These are phyloP conservation scores for Saccharomycopsis malanga DNA, from an alignment of 805 yeast species.

Conservation along the genomic window DNA sequence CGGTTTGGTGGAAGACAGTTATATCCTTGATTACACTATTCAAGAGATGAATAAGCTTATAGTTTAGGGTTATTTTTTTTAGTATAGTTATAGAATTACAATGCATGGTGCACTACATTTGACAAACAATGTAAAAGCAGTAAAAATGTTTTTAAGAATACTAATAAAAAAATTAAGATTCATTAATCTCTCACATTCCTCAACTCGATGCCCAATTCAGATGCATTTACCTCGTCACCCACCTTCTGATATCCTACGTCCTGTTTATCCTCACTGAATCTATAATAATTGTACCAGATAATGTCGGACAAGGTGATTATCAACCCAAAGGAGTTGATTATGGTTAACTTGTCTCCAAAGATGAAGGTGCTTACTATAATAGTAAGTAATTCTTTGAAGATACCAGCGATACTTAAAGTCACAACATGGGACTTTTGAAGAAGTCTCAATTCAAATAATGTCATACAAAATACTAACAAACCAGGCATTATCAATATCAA, in stretches of 20 bases:
- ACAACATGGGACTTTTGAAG: constrained; percentile 76
- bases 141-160: no score
- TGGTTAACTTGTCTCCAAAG: constrained; percentile 65
- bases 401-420: constrained; percentile 85
- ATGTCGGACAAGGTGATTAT: constrained; percentile 71
- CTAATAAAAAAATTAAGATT: no score
- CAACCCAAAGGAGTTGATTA: constrained; percentile 68
- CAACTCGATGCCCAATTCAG: no score
- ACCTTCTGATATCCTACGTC: background rate
- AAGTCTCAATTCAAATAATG: constrained; percentile 78
- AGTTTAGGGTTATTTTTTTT: no score
- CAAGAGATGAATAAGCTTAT: constrained; percentile 19
- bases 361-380: constrained; percentile 59
- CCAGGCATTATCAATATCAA: constrained; percentile 73
- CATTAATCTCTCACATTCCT: no score
- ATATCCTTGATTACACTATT: constrained; percentile 67
- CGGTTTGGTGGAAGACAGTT: constrained; percentile 78
- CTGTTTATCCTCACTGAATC: constrained; percentile 33
- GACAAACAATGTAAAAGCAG: no score
- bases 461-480: constrained; percentile 79
- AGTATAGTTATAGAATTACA: no score
- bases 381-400: constrained; percentile 85
- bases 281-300: constrained; percentile 69
- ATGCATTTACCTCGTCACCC: no score
- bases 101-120: no score